These are phyloP conservation scores for Fennellomyces sp. DNA, from an alignment of 371 early-diverging fungal genomes.

Conservation along the genomic window DNA sequence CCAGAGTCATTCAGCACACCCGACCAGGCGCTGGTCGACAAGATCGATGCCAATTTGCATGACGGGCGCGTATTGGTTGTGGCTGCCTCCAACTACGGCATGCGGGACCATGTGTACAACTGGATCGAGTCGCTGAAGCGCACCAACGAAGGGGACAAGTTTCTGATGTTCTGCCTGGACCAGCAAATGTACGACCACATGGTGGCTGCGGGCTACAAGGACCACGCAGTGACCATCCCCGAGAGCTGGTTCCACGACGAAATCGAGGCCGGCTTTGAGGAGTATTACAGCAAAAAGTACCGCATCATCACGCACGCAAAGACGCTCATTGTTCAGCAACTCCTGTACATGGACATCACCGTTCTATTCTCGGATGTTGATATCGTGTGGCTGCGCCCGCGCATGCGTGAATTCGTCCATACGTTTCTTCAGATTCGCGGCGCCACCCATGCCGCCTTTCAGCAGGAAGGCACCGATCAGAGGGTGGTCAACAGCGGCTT, in stretches of 20 bases:
- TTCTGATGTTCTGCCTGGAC: conserved; percentile 47
- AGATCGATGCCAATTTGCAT: conserved; percentile 36
- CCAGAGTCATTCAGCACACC: conserved; percentile 32
- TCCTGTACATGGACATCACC: conserved; percentile 30
- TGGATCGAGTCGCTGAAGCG: conserved; percentile 51
- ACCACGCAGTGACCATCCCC: conserved; percentile 36
- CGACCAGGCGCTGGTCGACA: conserved; percentile 26
- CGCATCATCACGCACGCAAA: conserved; percentile 44
- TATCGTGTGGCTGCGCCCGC: conserved; percentile 31
- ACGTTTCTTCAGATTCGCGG: conserved; percentile 22
- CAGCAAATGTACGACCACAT: conserved; percentile 37
- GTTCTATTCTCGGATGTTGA: conserved; percentile 39
- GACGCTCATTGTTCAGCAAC: conserved; percentile 31
- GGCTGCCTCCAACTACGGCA: conserved; percentile 49
- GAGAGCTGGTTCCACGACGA: conserved; percentile 42
- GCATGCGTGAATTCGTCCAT: conserved; percentile 20
- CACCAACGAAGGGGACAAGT: conserved; percentile 34
- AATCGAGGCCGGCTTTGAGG: conserved; percentile 40
- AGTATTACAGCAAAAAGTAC: conserved; percentile 43
- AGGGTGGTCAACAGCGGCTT: conserved; percentile 30
- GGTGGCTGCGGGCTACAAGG: conserved; percentile 28
- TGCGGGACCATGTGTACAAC: conserved; percentile 51
- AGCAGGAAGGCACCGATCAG: conserved; percentile 33
- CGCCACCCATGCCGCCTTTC: conserved; percentile 28
- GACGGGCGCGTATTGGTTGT: conserved; percentile 36